Percentiles rank a stretch among this genome's conserved stretches.
Evolutionary conservation across 805 yeast genomes (phyloP).

Genomic region (Hanseniaspora lachancei): DNA sequence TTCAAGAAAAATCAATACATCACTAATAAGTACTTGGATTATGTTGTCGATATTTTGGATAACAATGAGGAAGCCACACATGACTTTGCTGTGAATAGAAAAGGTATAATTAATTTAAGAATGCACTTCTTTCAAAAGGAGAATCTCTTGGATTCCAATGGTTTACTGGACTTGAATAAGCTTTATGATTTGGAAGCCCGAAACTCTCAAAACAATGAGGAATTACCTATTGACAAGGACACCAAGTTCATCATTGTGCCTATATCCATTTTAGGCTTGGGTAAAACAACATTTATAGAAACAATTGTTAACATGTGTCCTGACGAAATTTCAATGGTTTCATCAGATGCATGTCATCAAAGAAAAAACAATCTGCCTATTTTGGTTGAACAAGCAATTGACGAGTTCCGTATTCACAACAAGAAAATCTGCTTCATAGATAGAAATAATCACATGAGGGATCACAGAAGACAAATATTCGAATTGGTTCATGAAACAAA

Average conservation of each 20-base stretch:
- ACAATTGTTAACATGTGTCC: conserved; percentile 46
- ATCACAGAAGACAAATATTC: conserved; percentile 59
- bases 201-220: conserved; percentile 28
- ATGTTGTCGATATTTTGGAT: conserved; percentile 44
- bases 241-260: conserved; percentile 60
- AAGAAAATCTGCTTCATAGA: conserved; percentile 54
- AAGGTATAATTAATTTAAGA: conserved; percentile 65
- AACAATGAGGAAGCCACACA: conserved; percentile 35
- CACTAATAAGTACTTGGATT: conserved; percentile 56
- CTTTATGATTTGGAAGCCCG: conserved; percentile 29
- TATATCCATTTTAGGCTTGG: conserved; percentile 86
- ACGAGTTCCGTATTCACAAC: conserved; percentile 25
- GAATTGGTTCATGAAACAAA: conserved; percentile 36
- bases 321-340: conserved; percentile 43
- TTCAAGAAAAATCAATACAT: conserved; percentile 44
- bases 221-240: conserved; percentile 23
- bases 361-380: conserved; percentile 33
- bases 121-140: conserved; percentile 43
- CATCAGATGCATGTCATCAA: conserved; percentile 71
- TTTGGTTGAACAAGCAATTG: conserved; percentile 37
- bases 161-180: conserved; percentile 37
- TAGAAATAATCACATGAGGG: conserved; percentile 62
- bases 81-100: conserved; percentile 36
- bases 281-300: conserved; percentile 72
- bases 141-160: conserved; percentile 34